phyloP scores from a whole-genome alignment of 2,329 filamentous ascomycete genomes.

The Erysiphe pulchra region DNA sequence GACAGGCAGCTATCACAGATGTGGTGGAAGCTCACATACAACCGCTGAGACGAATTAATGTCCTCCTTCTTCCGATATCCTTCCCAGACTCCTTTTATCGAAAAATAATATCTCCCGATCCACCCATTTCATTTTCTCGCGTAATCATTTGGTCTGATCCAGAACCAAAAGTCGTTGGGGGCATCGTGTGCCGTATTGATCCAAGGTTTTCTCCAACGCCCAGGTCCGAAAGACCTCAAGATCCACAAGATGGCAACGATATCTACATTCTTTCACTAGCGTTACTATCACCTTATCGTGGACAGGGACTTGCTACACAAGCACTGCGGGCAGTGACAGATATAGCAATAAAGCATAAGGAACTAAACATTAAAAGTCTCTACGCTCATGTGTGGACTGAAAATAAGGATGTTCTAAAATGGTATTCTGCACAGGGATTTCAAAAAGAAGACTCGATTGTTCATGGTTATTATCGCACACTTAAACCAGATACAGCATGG shows the following conservation, averaged over 20 bases:
- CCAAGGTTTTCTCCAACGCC: constrained; percentile 18
- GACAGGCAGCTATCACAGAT: constrained; percentile 25
- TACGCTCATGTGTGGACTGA: constrained; percentile 46
- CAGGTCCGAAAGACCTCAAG: constrained; percentile 4
- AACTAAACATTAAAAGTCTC: constrained; percentile 16
- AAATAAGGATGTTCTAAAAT: constrained; percentile 34
- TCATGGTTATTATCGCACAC: constrained; percentile 32
- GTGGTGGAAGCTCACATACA: constrained; percentile 26
- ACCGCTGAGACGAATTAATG: constrained; percentile 35
- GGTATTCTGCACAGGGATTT: constrained; percentile 36
- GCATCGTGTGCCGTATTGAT: constrained; percentile 29
- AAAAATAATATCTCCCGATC: constrained; percentile 22
- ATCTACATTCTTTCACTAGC: constrained; percentile 40
- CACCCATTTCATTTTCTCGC: constrained; percentile 27
- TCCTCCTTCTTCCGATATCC: constrained; percentile 34
- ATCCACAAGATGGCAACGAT: constrained; percentile 15
- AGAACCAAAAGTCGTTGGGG: constrained; percentile 28
- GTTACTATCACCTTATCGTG: constrained; percentile 35
- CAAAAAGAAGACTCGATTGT: constrained; percentile 19
- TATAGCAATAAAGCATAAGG: constrained; percentile 13
- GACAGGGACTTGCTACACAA: constrained; percentile 30
- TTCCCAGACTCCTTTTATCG: constrained; percentile 40
- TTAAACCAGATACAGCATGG: constrained; percentile 35
- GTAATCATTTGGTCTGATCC: constrained; percentile 29
- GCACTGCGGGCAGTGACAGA: constrained; percentile 19